These are phyloP conservation scores for Candida montana DNA, from an alignment of 805 yeast genomes.

Conservation along the genomic window DNA sequence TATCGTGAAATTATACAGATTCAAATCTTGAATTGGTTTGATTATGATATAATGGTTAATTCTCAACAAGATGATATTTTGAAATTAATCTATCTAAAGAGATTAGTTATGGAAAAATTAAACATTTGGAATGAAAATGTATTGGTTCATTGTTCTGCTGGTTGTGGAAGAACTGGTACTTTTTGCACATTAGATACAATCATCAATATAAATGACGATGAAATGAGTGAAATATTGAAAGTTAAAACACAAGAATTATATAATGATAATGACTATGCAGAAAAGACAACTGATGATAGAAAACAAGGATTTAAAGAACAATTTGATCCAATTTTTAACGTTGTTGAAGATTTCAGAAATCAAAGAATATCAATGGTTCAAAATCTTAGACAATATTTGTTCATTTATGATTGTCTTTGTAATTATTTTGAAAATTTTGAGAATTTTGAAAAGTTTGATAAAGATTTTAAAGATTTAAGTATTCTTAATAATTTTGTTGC, in stretches of 20 bases:
- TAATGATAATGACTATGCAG: not conserved
- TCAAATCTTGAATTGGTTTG: slow-evolving; percentile 82
- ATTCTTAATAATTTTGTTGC: slow-evolving; percentile 6
- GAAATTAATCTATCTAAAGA: slow-evolving; percentile 43
- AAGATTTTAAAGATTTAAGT: slow-evolving; percentile 5
- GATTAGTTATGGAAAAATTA: slow-evolving; percentile 32
- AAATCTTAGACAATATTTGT: slow-evolving; percentile 65
- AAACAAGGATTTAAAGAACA: slow-evolving; percentile 29
- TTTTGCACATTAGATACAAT: slow-evolving; percentile 66
- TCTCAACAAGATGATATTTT: slow-evolving; percentile 50
- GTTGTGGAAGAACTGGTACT: slow-evolving; percentile 95
- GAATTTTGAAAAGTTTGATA: slow-evolving; percentile 2
- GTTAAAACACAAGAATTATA: not conserved
- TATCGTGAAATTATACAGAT: slow-evolving; percentile 57
- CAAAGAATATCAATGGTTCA: slow-evolving; percentile 85
- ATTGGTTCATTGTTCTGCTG: slow-evolving; percentile 91
- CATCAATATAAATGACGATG: slow-evolving; percentile 29
- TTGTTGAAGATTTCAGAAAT: slow-evolving; percentile 60
- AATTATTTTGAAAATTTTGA: slow-evolving; percentile 18
- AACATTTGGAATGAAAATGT: slow-evolving; percentile 27
- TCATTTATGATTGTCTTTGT: slow-evolving; percentile 60
- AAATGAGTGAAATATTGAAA: not conserved
- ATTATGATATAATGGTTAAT: slow-evolving; percentile 55
- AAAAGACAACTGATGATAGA: not conserved
- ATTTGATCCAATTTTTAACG: slow-evolving; percentile 45